Evolutionary conservation across 108 stramenopile species (phyloP).

Genomic region (Bacterosira constricta): DNA sequence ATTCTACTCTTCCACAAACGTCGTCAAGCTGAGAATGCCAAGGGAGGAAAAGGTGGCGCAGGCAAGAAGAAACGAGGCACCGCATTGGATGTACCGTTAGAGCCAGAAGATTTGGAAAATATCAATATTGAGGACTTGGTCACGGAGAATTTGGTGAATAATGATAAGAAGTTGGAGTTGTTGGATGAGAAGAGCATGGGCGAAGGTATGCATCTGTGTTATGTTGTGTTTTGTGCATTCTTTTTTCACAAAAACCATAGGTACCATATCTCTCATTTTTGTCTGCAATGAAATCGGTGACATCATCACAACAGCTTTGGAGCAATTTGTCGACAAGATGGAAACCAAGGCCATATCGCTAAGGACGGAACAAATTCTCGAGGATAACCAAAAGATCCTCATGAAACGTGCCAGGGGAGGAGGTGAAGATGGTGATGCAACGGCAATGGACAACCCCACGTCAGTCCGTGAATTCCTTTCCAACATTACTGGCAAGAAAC

Average conservation of each 20-base stretch:
- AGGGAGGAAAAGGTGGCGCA: conserved; percentile 9
- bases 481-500: conserved; percentile 25
- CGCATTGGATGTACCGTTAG: conserved; percentile 61
- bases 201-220: conserved; percentile 12
- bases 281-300: not conserved
- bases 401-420: conserved; percentile 39
- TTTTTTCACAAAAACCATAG: not conserved
- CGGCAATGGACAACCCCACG: conserved; percentile 26
- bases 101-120: conserved; percentile 79
- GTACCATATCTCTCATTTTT: not conserved
- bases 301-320: conserved; percentile 57
- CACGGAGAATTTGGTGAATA: conserved; percentile 60
- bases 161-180: conserved; percentile 77
- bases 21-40: conserved; percentile 39
- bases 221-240: not conserved
- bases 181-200: conserved; percentile 62
- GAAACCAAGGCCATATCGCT: conserved; percentile 65
- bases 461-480: conserved; percentile 37
- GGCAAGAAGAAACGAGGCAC: conserved; percentile 17
- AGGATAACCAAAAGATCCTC: conserved; percentile 53
- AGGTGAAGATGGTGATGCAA: conserved; percentile 21
- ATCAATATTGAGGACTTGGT: conserved; percentile 88
- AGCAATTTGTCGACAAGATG: conserved; percentile 89
- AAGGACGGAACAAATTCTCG: conserved; percentile 54
- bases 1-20: conserved; percentile 85